Evolutionary conservation across 306 rosid genomes (phyloP).

Genomic region (Bauhinia variegata): DNA sequence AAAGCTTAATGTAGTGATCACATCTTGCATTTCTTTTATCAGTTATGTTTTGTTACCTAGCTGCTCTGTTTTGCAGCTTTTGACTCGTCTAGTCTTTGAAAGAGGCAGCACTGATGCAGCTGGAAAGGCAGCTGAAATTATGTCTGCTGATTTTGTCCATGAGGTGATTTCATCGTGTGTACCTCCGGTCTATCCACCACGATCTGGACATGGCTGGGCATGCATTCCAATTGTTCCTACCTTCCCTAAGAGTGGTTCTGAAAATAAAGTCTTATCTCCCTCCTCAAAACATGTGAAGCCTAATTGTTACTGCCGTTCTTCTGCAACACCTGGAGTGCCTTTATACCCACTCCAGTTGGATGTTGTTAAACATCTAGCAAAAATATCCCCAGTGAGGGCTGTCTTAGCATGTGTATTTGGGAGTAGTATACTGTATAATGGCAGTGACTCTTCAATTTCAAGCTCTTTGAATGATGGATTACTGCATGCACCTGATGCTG

Average conservation of each 20-base stretch:
- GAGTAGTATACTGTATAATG: constrained; percentile 79
- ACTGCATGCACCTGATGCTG: constrained; percentile 78
- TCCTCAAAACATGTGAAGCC: constrained; percentile 83
- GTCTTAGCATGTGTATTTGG: constrained; percentile 96
- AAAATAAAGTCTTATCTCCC: constrained; percentile 78
- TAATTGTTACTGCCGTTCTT: constrained; percentile 68
- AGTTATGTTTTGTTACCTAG: constrained; percentile 13
- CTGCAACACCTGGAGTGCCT: constrained; percentile 78
- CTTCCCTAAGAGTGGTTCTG: constrained; percentile 72
- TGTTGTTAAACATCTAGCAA: constrained; percentile 90
- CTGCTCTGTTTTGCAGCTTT: constrained; percentile 67
- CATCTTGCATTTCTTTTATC: constrained; percentile 28
- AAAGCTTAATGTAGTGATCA: constrained; percentile 26
- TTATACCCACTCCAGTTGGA: constrained; percentile 92
- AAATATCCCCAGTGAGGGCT: constrained; percentile 95
- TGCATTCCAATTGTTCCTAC: constrained; percentile 89
- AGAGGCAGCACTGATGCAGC: constrained; percentile 99
- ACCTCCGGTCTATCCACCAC: constrained; percentile 94
- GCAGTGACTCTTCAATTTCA: constrained; percentile 74
- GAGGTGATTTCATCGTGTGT: constrained; percentile 98
- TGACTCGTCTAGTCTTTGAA: constrained; percentile 94
- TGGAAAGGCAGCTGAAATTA: constrained; percentile 87
- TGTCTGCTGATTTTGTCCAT: constrained; percentile 95
- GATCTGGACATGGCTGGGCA: constrained; percentile 97
- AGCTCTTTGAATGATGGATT: constrained; percentile 80